These are phyloP conservation scores for Biscogniauxia marginata DNA, from an alignment of 2,329 filamentous ascomycete species.

Conservation along the genomic window DNA sequence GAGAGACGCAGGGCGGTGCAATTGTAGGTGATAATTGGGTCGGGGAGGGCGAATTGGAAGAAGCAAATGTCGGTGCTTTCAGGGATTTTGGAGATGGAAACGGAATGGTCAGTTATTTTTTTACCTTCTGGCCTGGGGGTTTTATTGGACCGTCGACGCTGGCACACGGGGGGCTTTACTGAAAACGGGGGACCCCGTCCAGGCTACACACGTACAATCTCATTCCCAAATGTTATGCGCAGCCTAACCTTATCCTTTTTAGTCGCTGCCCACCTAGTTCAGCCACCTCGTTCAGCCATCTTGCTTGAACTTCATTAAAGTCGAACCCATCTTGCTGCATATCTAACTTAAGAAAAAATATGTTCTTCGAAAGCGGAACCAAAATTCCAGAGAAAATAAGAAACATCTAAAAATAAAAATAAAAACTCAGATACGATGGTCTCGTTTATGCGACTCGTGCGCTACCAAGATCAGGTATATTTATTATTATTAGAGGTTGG, in stretches of 20 bases:
- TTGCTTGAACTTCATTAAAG: not conserved
- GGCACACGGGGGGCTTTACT: not conserved
- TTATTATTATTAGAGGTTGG: too few relatives aligned
- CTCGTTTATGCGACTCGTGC: too few relatives aligned
- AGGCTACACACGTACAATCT: not conserved
- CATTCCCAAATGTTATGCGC: not conserved
- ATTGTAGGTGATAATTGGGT: not conserved
- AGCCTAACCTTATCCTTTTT: too few relatives aligned
- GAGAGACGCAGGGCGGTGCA: not conserved
- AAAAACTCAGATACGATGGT: not conserved
- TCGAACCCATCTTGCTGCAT: not conserved
- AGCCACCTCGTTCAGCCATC: too few relatives aligned
- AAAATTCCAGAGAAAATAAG: too few relatives aligned
- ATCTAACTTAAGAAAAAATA: not conserved
- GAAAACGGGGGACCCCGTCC: not conserved
- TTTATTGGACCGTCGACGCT: not conserved
- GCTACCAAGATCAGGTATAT: too few relatives aligned
- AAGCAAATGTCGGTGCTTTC: not conserved
- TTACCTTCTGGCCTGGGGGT: not conserved
- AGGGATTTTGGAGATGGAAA: not conserved
- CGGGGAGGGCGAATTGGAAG: not conserved
- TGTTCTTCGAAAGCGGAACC: too few relatives aligned
- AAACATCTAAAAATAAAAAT: too few relatives aligned
- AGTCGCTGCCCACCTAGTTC: too few relatives aligned
- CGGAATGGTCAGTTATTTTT: not conserved